Conservation (phyloP, 1,139 yeast species). For the Diutina sp. region DNA sequence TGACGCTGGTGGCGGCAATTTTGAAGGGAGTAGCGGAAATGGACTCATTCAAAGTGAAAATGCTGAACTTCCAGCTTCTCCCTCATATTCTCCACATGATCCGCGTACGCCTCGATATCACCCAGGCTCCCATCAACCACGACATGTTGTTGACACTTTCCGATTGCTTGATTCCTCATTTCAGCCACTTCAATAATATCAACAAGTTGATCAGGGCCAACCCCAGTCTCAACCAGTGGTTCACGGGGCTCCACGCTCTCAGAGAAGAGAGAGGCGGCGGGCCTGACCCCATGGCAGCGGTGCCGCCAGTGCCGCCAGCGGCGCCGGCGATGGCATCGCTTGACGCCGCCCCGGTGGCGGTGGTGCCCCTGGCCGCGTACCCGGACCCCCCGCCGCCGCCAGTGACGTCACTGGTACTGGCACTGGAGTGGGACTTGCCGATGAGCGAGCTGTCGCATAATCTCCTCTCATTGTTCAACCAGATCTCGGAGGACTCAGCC, state of each 20-base stretch:
- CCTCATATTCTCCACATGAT: constrained; percentile 24
- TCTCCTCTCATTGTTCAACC: constrained; percentile 17
- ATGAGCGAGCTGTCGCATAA: constrained; percentile 8
- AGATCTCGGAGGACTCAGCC: constrained; percentile 15
- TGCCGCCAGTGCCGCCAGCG: background rate
- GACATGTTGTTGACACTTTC: constrained; percentile 11
- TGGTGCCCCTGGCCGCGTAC: background rate
- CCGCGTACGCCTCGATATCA: constrained; percentile 12
- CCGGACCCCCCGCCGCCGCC: background rate
- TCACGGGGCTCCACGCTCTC: constrained; percentile 4
- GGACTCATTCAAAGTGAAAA: constrained; percentile 17
- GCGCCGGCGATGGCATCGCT: background rate
- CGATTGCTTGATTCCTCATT: constrained; percentile 15
- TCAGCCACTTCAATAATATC: constrained; percentile 18
- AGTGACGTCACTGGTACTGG: background rate
- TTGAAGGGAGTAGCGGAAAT: constrained; percentile 6
- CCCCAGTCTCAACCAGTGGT: constrained; percentile 16
- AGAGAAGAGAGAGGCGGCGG: background rate
- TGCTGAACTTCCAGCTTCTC: constrained; percentile 22
- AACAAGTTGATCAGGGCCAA: constrained; percentile 17
- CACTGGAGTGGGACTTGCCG: background rate
- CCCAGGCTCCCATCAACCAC: constrained; percentile 3
- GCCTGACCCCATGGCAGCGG: background rate
- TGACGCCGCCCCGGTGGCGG: background rate
- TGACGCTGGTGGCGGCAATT: background rate